Evolutionary conservation across 805 yeast species (phyloP).

Genomic region (Hanseniaspora taiwanica): DNA sequence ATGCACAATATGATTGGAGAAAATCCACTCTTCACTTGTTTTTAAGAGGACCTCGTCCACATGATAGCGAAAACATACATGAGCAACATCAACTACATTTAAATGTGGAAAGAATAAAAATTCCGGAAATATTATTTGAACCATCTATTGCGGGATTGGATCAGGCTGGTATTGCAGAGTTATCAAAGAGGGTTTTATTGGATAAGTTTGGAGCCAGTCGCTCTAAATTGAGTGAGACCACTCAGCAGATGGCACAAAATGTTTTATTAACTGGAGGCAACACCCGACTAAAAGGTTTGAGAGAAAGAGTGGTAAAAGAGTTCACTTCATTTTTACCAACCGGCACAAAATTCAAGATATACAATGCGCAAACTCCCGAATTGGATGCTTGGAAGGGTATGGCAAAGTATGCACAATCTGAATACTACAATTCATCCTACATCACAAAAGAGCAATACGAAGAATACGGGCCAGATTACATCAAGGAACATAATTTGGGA

Average conservation of each 20-base stretch:
- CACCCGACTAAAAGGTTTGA: constrained; percentile 50
- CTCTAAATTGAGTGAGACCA: constrained; percentile 25
- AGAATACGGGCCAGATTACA: constrained; percentile 81
- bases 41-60: constrained; percentile 81
- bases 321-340: constrained; percentile 59
- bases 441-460: constrained; percentile 64
- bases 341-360: constrained; percentile 45
- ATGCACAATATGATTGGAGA: constrained; percentile 75
- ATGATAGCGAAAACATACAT: constrained; percentile 67
- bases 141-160: constrained; percentile 92
- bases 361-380: constrained; percentile 52
- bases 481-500: constrained; percentile 76
- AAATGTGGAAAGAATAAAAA: constrained; percentile 80
- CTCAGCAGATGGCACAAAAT: constrained; percentile 32
- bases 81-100: constrained; percentile 84
- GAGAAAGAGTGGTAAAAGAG: constrained; percentile 55
- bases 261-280: constrained; percentile 83
- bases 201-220: constrained; percentile 48
- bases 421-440: constrained; percentile 32
- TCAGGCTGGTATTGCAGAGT: constrained; percentile 85
- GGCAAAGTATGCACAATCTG: constrained; percentile 58
- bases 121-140: constrained; percentile 85
- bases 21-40: constrained; percentile 69
- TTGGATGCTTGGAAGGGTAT: constrained; percentile 91
- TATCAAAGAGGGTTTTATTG: constrained; percentile 51